Percentiles rank a stretch among this genome's conserved stretches.
phyloP scores from a whole-genome alignment of 768 basidiomycete genomes.

The Mycena amicta region DNA sequence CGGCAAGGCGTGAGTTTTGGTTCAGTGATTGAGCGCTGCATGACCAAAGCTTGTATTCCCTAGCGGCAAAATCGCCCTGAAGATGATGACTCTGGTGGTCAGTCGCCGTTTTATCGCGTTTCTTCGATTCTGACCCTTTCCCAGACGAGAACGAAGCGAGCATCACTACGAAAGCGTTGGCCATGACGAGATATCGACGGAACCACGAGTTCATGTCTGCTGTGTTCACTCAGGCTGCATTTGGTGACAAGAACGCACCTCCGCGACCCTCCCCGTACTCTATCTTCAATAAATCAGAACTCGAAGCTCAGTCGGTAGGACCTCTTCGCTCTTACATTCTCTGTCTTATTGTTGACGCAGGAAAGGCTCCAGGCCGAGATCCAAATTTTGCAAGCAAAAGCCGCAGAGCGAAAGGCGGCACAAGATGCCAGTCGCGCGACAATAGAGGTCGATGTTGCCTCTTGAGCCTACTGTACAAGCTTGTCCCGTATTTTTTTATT shows the following conservation, averaged over 20 bases:
- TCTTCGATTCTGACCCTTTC: neutral
- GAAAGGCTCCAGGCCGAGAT: conserved; percentile 62
- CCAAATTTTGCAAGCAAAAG: conserved; percentile 46
- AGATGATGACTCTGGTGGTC: conserved; percentile 72
- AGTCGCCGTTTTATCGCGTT: conserved; percentile 6
- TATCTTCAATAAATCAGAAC: conserved; percentile 58
- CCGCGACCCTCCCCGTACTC: conserved; percentile 53
- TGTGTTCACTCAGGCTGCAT: conserved; percentile 75
- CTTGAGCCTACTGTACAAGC: too few relatives aligned
- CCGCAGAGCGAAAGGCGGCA: conserved; percentile 9
- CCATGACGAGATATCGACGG: conserved; percentile 70
- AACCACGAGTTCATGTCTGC: conserved; percentile 88
- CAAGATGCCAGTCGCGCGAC: conserved; percentile 5
- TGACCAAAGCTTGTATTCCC: too few relatives aligned
- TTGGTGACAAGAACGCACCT: conserved; percentile 38
- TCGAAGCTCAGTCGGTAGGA: conserved; percentile 61
- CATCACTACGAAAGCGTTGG: conserved; percentile 73
- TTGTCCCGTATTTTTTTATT: too few relatives aligned
- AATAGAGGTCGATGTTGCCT: conserved; percentile 9
- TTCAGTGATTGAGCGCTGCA: too few relatives aligned
- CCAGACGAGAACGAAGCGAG: conserved; percentile 62
- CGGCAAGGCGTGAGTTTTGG: conserved; percentile 45
- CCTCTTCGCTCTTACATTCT: neutral
- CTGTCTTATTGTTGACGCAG: conserved; percentile 33
- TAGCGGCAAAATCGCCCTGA: conserved; percentile 43